Conservation (phyloP, 331 rosid genomes). For the Telfairia occidentalis region DNA sequence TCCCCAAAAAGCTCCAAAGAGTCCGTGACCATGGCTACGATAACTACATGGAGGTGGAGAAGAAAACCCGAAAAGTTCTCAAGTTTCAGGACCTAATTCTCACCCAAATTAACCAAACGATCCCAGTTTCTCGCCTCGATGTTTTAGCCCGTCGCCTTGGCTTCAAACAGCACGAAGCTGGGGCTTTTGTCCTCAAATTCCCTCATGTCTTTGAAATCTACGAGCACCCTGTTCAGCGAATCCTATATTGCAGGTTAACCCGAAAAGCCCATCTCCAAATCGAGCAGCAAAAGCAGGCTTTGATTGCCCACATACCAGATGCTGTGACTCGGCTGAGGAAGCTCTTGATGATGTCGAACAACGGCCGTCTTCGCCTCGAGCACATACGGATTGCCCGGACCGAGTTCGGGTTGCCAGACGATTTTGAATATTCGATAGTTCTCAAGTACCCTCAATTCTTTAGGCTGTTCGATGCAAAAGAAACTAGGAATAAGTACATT, state of each 20-base stretch:
- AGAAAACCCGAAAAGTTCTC: conserved; percentile 67
- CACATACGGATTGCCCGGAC: conserved; percentile 68
- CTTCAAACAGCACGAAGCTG: conserved; percentile 51
- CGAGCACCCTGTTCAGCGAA: conserved; percentile 81
- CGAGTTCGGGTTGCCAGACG: conserved; percentile 60
- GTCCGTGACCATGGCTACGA: conserved; percentile 87
- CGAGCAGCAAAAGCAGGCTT: conserved; percentile 47
- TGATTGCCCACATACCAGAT: conserved; percentile 33
- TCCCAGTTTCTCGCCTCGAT: conserved; percentile 67
- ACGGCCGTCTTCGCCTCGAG: conserved; percentile 54
- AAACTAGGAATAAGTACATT: conserved; percentile 73
- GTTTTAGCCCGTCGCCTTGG: conserved; percentile 57
- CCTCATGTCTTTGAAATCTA: conserved; percentile 73
- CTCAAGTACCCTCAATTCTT: conserved; percentile 54
- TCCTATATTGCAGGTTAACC: conserved; percentile 60
- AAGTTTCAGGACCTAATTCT: conserved; percentile 57
- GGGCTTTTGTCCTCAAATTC: conserved; percentile 63
- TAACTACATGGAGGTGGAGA: conserved; percentile 78
- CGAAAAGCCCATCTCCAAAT: conserved; percentile 66
- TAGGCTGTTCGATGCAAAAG: conserved; percentile 51
- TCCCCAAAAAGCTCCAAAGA: conserved; percentile 50
- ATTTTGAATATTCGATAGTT: conserved; percentile 64
- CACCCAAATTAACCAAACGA: conserved; percentile 38
- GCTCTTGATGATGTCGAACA: conserved; percentile 67
- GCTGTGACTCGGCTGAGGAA: conserved; percentile 64